Conservation (phyloP, 768 basidiomycete species). For the Amanita muscaria region DNA sequence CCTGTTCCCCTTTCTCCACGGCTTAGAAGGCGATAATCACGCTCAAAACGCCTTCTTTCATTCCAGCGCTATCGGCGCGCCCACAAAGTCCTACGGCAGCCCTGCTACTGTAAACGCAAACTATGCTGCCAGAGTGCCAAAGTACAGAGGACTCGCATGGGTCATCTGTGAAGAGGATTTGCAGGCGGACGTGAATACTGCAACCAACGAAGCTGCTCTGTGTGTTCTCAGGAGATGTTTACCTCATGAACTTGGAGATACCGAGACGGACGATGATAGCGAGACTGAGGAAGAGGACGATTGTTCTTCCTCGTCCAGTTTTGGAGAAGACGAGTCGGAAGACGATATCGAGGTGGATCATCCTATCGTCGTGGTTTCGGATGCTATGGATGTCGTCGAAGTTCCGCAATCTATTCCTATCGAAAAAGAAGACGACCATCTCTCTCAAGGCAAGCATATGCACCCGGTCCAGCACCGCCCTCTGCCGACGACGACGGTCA, state of each 20-base stretch:
- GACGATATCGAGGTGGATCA: conserved; percentile 7
- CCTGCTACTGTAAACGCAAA: conserved; percentile 7
- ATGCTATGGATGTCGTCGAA: conserved; percentile 13
- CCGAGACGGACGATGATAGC: conserved; percentile 7
- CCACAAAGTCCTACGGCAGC: conserved; percentile 12
- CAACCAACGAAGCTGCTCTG: conserved; percentile 19
- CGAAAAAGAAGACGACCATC: conserved; percentile 19
- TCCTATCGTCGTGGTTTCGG: too few relatives aligned
- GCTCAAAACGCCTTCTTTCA: conserved; percentile 80
- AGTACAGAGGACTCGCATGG: conserved; percentile 74
- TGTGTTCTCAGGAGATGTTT: conserved; percentile 11
- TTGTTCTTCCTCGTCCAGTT: conserved; percentile 16
- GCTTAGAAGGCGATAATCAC: conserved; percentile 72
- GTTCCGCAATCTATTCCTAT: conserved; percentile 13
- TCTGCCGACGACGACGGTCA: conserved; percentile 13
- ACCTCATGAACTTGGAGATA: neutral
- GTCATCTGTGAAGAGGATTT: conserved; percentile 72
- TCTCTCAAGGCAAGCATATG: conserved; percentile 39
- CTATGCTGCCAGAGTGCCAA: conserved; percentile 25
- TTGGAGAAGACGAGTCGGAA: conserved; percentile 18
- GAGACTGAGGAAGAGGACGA: conserved; percentile 17
- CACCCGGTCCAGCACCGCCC: conserved; percentile 38
- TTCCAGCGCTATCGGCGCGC: conserved; percentile 18
- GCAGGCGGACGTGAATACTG: conserved; percentile 22
- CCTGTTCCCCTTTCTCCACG: conserved; percentile 86